These are phyloP conservation scores for Cercospora beticola DNA, from an alignment of 2,329 filamentous ascomycete genomes.

Conservation along the genomic window DNA sequence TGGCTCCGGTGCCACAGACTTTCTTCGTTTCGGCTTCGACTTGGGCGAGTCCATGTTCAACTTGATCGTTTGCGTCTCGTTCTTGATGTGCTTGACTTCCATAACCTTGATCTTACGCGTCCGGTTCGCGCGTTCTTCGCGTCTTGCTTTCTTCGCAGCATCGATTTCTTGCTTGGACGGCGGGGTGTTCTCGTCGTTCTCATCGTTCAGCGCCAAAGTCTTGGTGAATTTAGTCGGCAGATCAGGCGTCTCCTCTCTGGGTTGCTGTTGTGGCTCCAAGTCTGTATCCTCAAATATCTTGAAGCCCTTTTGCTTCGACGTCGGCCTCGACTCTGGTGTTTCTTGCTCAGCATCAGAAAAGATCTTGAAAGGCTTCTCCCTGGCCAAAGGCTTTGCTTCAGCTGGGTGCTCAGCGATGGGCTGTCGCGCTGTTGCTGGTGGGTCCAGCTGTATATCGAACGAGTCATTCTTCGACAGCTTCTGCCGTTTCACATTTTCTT, in stretches of 20 bases:
- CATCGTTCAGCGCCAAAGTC: slow-evolving; percentile 39
- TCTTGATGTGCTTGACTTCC: slow-evolving; percentile 69
- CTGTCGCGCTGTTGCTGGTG: slow-evolving; percentile 7
- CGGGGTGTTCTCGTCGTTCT: slow-evolving; percentile 51
- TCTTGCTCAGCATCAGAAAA: slow-evolving; percentile 14
- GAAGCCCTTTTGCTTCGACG: slow-evolving; percentile 36
- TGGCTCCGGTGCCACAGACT: slow-evolving; percentile 72
- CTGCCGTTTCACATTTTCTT: slow-evolving; percentile 28
- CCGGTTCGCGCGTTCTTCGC: slow-evolving; percentile 51
- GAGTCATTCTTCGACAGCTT: slow-evolving; percentile 20
- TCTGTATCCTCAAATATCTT: slow-evolving; percentile 38
- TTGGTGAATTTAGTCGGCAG: slow-evolving; percentile 31
- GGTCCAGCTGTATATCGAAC: slow-evolving; percentile 25
- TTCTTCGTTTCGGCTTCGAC: slow-evolving; percentile 81
- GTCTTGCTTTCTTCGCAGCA: slow-evolving; percentile 49
- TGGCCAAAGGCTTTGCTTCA: background rate
- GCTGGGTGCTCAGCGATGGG: background rate
- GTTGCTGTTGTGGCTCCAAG: slow-evolving; percentile 15
- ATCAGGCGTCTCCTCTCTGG: slow-evolving; percentile 18
- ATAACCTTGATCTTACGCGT: slow-evolving; percentile 68
- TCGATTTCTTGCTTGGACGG: slow-evolving; percentile 39
- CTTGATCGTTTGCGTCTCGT: slow-evolving; percentile 90
- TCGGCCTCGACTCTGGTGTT: slow-evolving; percentile 6
- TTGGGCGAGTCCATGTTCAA: slow-evolving; percentile 83
- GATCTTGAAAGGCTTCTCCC: slow-evolving; percentile 13